A percentile compares a stretch with the other conserved stretches of the same genome.
These are phyloP conservation scores for Penicillium sp. DNA, from an alignment of 2,329 filamentous ascomycete genomes.

Conservation along the genomic window DNA sequence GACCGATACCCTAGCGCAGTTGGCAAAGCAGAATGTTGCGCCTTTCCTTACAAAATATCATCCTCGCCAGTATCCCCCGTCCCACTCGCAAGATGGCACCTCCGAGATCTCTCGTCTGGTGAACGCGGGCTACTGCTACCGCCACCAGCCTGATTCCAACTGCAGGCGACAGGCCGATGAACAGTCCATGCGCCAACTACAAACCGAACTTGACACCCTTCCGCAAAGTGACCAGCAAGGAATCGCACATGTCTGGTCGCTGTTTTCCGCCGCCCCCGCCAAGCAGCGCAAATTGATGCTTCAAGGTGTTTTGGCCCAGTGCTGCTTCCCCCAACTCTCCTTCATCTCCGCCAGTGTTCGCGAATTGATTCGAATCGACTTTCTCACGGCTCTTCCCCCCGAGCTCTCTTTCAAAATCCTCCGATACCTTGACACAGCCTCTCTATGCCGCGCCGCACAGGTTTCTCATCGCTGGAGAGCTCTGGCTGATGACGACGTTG, in stretches of 20 bases:
- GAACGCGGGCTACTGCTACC: constrained; percentile 92
- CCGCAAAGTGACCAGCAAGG: constrained; percentile 84
- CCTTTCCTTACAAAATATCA: constrained; percentile 91
- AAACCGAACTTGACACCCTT: constrained; percentile 78
- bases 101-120: constrained; percentile 42
- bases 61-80: constrained; percentile 77
- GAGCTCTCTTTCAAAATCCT: constrained; percentile 93
- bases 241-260: constrained; percentile 94
- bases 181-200: constrained; percentile 90
- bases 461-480: constrained; percentile 84
- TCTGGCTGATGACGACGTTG: constrained; percentile 92
- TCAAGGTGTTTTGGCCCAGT: constrained; percentile 91
- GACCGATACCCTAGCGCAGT: constrained; percentile 49
- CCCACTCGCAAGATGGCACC: constrained; percentile 45
- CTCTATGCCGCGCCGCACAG: constrained; percentile 90
- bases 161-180: constrained; percentile 91
- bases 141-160: constrained; percentile 88
- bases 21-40: constrained; percentile 71
- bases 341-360: constrained; percentile 85
- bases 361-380: constrained; percentile 96
- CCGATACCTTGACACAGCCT: constrained; percentile 86
- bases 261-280: constrained; percentile 90
- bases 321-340: constrained; percentile 94
- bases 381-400: constrained; percentile 77
- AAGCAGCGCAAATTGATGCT: constrained; percentile 96